Percentiles rank a stretch among this genome's conserved stretches.
Evolutionary conservation across 371 early-diverging fungal species (phyloP).

Genomic region (Mucor piriformis): DNA sequence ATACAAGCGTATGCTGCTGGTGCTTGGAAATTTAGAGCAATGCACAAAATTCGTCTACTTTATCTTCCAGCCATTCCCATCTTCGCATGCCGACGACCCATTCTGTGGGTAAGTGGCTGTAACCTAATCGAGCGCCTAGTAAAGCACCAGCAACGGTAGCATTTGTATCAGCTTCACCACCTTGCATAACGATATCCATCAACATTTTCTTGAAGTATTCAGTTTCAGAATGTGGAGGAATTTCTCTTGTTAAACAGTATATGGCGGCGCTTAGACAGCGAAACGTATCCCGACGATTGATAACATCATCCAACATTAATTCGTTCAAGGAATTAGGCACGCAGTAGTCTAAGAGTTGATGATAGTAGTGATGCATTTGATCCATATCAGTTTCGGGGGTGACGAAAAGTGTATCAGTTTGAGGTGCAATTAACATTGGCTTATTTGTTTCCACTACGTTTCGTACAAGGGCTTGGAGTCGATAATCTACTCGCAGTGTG

Average conservation of each 20-base stretch:
- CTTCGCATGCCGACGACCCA: slow-evolving; percentile 58
- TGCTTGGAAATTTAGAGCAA: slow-evolving; percentile 29
- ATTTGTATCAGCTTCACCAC: slow-evolving; percentile 71
- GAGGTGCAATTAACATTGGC: slow-evolving; percentile 49
- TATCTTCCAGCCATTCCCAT: slow-evolving; percentile 56
- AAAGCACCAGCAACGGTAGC: slow-evolving; percentile 67
- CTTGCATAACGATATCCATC: slow-evolving; percentile 63
- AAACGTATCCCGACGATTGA: slow-evolving; percentile 53
- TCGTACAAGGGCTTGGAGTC: slow-evolving; percentile 42
- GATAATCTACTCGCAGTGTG: slow-evolving; percentile 36
- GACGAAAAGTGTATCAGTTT: slow-evolving; percentile 46
- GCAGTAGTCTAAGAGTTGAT: slow-evolving; percentile 45
- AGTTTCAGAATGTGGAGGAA: slow-evolving; percentile 35
- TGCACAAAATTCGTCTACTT: slow-evolving; percentile 50
- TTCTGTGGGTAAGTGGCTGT: slow-evolving; percentile 53
- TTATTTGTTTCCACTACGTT: slow-evolving; percentile 56
- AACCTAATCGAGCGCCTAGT: slow-evolving; percentile 63
- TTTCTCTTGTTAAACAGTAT: slow-evolving; percentile 54
- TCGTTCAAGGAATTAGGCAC: slow-evolving; percentile 20
- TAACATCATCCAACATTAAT: slow-evolving; percentile 47
- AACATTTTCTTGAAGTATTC: slow-evolving; percentile 55
- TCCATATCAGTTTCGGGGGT: slow-evolving; percentile 44
- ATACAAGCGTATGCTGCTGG: too few relatives aligned
- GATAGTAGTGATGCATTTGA: slow-evolving; percentile 34
- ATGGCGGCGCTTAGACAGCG: slow-evolving; percentile 62